Evolutionary conservation across 352 stramenopile genomes (phyloP).

Genomic region (Pythium angustatum): DNA sequence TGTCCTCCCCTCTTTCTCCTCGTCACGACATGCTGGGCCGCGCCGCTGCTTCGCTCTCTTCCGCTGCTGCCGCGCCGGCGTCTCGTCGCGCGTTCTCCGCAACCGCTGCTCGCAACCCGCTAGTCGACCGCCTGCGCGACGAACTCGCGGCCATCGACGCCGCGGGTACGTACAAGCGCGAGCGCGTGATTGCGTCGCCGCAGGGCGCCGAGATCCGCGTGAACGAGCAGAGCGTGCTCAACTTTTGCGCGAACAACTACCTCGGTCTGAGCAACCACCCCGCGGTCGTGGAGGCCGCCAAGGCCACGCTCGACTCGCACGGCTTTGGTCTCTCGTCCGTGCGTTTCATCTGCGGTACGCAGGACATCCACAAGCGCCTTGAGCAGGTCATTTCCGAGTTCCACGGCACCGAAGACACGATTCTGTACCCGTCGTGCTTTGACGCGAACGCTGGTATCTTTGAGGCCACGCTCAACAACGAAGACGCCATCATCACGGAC

Average conservation of each 20-base stretch:
- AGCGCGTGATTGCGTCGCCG: conserved; percentile 90
- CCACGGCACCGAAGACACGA: conserved; percentile 93
- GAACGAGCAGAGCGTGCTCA: conserved; percentile 77
- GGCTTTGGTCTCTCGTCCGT: conserved; percentile 92
- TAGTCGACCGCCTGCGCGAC: conserved; percentile 73
- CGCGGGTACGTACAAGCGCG: conserved; percentile 84
- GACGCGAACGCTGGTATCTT: conserved; percentile 94
- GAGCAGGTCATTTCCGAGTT: conserved; percentile 91
- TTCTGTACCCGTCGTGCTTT: conserved; percentile 94
- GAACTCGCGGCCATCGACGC: conserved; percentile 72
- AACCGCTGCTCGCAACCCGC: conserved; percentile 53
- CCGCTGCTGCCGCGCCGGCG: background rate
- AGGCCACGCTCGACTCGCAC: conserved; percentile 77
- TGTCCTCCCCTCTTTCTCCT: background rate
- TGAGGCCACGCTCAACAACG: conserved; percentile 80
- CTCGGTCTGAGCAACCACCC: conserved; percentile 90
- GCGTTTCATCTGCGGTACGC: conserved; percentile 94
- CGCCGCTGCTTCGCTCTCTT: background rate
- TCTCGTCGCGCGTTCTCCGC: conserved; percentile 30
- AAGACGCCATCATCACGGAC: conserved; percentile 94
- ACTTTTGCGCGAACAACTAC: conserved; percentile 97
- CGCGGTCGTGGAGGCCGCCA: conserved; percentile 80
- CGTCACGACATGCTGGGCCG: conserved; percentile 3
- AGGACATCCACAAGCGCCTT: conserved; percentile 94
- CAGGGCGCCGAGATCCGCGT: conserved; percentile 84